Conservation (phyloP, 306 rosid genomes). For the Pachyrhizus erosus region DNA sequence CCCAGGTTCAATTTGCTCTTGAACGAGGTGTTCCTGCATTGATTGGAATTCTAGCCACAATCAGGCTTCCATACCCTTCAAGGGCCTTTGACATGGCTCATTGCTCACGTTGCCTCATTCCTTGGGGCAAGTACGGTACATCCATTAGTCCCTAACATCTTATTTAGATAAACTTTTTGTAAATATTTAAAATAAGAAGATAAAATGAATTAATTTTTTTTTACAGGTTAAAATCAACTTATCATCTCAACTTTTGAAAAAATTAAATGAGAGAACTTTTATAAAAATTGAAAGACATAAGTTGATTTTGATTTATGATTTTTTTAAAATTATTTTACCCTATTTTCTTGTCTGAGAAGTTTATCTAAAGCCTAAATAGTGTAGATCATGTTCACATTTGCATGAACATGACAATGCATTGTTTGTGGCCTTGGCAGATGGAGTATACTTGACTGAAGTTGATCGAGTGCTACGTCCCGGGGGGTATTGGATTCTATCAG, state of each 20-base stretch:
- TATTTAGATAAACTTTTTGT: neutral
- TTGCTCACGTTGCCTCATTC: constrained; percentile 98
- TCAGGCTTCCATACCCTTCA: constrained; percentile 94
- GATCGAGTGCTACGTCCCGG: constrained; percentile 94
- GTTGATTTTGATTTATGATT: no score
- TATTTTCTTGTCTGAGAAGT: no score
- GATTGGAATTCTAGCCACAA: constrained; percentile 89
- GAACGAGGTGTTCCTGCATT: constrained; percentile 96
- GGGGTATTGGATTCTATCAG: constrained; percentile 95
- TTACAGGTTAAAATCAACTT: neutral
- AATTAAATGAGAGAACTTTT: no score
- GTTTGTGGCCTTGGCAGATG: constrained; percentile 58
- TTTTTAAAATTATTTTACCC: no score
- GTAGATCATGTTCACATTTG: neutral
- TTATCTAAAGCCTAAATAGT: neutral
- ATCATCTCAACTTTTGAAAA: no score
- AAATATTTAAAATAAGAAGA: no score
- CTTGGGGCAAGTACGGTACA: constrained; percentile 85
- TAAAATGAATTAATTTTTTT: neutral
- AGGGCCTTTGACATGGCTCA: constrained; percentile 98
- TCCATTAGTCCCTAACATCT: neutral
- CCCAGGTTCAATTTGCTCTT: constrained; percentile 95
- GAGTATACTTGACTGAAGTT: constrained; percentile 78
- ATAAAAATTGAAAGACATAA: no score
- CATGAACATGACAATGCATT: neutral